Conservation (phyloP, 495 filamentous ascomycete species). For the Staphylotrichum longicolle region DNA sequence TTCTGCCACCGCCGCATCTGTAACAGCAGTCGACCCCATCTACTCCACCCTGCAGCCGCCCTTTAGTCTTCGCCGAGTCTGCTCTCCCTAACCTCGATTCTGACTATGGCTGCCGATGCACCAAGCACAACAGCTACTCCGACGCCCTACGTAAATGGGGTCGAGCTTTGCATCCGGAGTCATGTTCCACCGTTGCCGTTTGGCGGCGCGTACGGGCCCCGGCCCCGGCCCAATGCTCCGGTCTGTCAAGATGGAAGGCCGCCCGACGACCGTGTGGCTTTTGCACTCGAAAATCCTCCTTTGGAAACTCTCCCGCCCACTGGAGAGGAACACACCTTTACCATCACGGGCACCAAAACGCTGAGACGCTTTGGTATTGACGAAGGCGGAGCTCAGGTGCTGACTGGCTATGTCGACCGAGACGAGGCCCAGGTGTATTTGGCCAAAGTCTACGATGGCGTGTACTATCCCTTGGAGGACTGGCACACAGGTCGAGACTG, state of each 20-base stretch:
- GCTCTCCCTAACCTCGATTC: too few relatives aligned
- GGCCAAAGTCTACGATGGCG: slow-evolving; percentile 12
- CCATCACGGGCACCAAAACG: slow-evolving; percentile 8
- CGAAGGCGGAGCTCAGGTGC: background rate
- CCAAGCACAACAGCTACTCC: too few relatives aligned
- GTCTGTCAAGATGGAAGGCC: background rate
- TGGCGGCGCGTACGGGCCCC: background rate
- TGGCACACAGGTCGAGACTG: background rate
- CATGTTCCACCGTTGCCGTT: slow-evolving; percentile 6
- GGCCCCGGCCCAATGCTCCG: background rate
- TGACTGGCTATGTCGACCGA: background rate
- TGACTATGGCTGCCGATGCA: too few relatives aligned
- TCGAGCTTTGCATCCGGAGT: background rate
- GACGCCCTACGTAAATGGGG: background rate
- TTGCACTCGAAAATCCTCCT: background rate
- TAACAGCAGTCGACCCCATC: too few relatives aligned
- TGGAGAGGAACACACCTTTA: slow-evolving; percentile 1
- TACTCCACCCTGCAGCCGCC: too few relatives aligned
- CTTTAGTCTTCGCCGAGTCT: too few relatives aligned
- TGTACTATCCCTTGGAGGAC: background rate
- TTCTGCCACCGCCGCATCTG: too few relatives aligned
- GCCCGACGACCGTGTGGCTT: background rate
- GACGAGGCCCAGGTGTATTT: background rate
- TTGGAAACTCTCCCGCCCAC: background rate
- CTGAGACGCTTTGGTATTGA: background rate